These are phyloP conservation scores for Ceratobasidium papillatum DNA, from an alignment of 1,284 basidiomycete species.

Conservation along the genomic window DNA sequence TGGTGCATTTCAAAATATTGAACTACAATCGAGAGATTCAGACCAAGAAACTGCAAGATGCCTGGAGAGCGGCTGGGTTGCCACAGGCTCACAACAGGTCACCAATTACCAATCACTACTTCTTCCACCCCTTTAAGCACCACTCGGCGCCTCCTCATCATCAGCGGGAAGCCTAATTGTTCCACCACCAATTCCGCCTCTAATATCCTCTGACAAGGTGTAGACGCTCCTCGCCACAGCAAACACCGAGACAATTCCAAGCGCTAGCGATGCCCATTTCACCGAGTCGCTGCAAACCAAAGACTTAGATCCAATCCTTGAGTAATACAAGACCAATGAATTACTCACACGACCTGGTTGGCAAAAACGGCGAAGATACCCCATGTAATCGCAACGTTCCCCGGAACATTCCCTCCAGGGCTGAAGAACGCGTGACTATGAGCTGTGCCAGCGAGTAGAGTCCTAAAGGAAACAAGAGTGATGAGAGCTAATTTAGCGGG, in stretches of 20 bases:
- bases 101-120: not conserved
- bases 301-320: not conserved
- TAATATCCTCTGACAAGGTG: conserved; percentile 18
- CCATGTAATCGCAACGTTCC: conserved; percentile 39
- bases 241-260: conserved; percentile 42
- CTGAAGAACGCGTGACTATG: conserved; percentile 42
- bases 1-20: too few species aligned
- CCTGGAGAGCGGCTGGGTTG: too few species aligned
- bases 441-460: conserved; percentile 41
- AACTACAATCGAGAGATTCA: too few species aligned
- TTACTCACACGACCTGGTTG: conserved; percentile 41
- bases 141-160: not conserved
- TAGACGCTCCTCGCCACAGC: conserved; percentile 43
- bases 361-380: conserved; percentile 43
- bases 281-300: conserved; percentile 32
- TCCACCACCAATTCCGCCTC: conserved; percentile 22
- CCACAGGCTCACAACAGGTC: too few species aligned
- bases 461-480: conserved; percentile 4
- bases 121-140: not conserved
- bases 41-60: too few species aligned
- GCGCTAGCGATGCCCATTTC: conserved; percentile 43
- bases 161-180: conserved; percentile 20
- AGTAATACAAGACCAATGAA: not conserved
- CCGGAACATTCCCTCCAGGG: conserved; percentile 43
- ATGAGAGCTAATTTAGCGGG: not conserved